Conservation (phyloP, 1,139 yeast species). For the Kodamaea arcana region DNA sequence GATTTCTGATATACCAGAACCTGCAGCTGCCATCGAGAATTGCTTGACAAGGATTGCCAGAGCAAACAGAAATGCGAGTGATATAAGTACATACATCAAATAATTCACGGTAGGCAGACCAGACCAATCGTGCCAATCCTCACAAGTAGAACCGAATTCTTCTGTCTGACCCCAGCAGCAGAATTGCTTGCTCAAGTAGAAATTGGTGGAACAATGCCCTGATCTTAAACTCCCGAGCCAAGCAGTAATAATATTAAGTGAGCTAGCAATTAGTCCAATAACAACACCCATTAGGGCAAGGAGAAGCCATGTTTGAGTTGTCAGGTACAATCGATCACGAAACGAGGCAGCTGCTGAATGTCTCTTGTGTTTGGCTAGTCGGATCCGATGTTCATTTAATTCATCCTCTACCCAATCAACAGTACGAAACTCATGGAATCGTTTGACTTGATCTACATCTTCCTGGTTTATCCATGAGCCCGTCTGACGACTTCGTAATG, state of each 20-base stretch:
- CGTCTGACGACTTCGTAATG: constrained; percentile 22
- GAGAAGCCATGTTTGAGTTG: constrained; percentile 70
- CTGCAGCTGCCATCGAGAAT: constrained; percentile 90
- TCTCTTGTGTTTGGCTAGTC: constrained; percentile 20
- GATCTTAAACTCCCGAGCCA: constrained; percentile 76
- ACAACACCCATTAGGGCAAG: constrained; percentile 68
- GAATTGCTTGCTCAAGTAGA: constrained; percentile 68
- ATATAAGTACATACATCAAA: constrained; percentile 52
- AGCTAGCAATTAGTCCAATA: constrained; percentile 82
- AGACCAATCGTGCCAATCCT: constrained; percentile 58
- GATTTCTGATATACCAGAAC: constrained; percentile 95
- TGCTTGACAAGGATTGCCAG: constrained; percentile 67
- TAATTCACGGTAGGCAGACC: constrained; percentile 45
- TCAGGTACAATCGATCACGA: constrained; percentile 33
- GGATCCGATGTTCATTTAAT: constrained; percentile 47
- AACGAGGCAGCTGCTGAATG: constrained; percentile 14
- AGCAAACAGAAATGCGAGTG: constrained; percentile 56
- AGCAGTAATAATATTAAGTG: constrained; percentile 75
- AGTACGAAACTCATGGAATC: constrained; percentile 60
- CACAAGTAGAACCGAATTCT: constrained; percentile 30
- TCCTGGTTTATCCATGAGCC: constrained; percentile 42
- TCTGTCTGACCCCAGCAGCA: constrained; percentile 74
- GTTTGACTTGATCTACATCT: constrained; percentile 30
- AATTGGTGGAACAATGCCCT: constrained; percentile 71
- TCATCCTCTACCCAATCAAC: constrained; percentile 87